These are phyloP conservation scores for Phyllosticta citrichinensis DNA, from an alignment of 2,329 filamentous ascomycete genomes.

Conservation along the genomic window DNA sequence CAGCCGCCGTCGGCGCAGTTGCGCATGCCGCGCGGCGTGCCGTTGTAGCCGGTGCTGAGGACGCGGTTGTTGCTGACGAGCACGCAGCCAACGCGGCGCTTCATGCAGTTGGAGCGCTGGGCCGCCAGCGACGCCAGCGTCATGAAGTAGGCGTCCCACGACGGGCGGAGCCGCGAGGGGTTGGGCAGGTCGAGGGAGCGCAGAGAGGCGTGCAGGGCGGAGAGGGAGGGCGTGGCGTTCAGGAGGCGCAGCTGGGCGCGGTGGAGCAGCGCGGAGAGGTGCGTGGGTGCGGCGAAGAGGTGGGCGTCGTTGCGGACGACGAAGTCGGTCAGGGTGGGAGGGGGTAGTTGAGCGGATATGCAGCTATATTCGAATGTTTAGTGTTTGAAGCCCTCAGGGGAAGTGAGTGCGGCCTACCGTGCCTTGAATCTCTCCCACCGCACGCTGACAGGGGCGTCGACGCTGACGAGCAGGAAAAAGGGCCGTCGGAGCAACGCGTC, in stretches of 20 bases:
- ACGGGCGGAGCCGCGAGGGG: constrained; percentile 69
- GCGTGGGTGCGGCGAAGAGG: constrained; percentile 56
- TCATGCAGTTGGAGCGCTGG: constrained; percentile 94
- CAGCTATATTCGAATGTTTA: constrained; percentile 33
- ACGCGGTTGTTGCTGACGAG: constrained; percentile 78
- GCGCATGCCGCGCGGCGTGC: constrained; percentile 76
- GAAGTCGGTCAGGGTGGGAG: constrained; percentile 49
- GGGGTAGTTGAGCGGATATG: constrained; percentile 34
- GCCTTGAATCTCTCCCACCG: constrained; percentile 71
- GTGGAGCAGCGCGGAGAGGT: constrained; percentile 67
- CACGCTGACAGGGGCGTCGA: constrained; percentile 78
- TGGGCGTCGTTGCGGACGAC: constrained; percentile 59
- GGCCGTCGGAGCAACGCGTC: constrained; percentile 70
- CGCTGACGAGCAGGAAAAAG: constrained; percentile 85
- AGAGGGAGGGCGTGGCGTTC: constrained; percentile 67
- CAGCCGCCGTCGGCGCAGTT: constrained; percentile 95
- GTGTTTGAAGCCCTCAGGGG: not conserved
- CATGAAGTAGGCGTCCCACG: constrained; percentile 99
- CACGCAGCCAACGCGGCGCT: constrained; percentile 88
- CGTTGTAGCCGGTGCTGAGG: constrained; percentile 94
- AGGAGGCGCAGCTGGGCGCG: constrained; percentile 76
- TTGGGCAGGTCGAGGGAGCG: constrained; percentile 66
- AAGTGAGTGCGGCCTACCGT: constrained; percentile 26
- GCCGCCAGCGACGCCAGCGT: constrained; percentile 84
- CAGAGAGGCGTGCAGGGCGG: constrained; percentile 63